Evolutionary conservation across 202 grass and related monocot genomes (phyloP), one percentile per base, ranked within the genome.

Genomic region (Cymbopogon flexuosus): DNA sequence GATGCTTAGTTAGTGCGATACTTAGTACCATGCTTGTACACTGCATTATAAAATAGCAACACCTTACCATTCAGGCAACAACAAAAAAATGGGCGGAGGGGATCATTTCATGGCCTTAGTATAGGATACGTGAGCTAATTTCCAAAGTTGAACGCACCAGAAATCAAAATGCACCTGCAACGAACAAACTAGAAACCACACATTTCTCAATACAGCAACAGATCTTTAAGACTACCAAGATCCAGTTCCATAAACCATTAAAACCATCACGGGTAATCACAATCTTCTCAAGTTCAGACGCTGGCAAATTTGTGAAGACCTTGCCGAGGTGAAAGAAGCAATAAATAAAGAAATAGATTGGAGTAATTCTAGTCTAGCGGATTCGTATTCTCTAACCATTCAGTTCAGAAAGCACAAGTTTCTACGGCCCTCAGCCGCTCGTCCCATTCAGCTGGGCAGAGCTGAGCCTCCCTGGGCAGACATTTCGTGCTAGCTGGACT

Each of bases 291-390:
- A 36, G 62, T 79, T 52, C 7, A 23, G 1, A 46, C 14, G 7
- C 68, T 72, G 14, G 33, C 63, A 79, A 57, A n/a, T 68, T 29
- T 22, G 43, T 78, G 19, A 66, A 66, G 62, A 18, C 58, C 68
- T 39, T 31, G 34, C n/a, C 8, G 13, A 51, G 40, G 29, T 45
- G 39, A 43, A 71, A 45, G 5, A 71, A 81, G 30, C 5, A 10
- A n/a, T 54, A 15, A 19, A 70, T 60, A 67, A 67, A 54, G 22
- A 41, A 62, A 23, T 21, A 18, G 41, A 65, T 11, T 34, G 14
- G 27, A 63, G 24, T 6, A 7, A 65, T 49, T 27, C 27, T 27
- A 27, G 27, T 47, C 27, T 65, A 22, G 10, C 5, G 10, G 18
- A 65, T 47, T 78, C 16, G 15, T 34, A 34, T 65, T 36, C 42